phyloP scores from a whole-genome alignment of 345 rosid species.

The Pugionium cornutum region DNA sequence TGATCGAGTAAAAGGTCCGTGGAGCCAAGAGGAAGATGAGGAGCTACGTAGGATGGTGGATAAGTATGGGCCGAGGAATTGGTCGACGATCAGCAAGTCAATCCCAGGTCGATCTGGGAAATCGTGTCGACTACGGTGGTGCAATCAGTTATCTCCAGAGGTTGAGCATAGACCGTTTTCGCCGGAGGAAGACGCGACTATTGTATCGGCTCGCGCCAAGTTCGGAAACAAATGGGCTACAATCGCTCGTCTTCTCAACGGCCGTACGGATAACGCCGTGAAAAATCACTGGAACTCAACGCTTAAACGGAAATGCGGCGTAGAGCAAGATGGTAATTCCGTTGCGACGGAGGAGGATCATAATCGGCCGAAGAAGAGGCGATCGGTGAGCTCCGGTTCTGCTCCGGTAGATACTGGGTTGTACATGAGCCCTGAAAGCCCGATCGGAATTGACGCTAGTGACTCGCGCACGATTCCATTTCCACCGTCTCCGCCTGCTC shows the following conservation, averaged over 20 bases:
- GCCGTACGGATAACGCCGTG: slow-evolving; percentile 91
- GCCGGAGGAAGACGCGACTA: slow-evolving; percentile 69
- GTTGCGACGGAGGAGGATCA: slow-evolving; percentile 21
- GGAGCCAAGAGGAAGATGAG: slow-evolving; percentile 94
- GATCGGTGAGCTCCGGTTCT: slow-evolving; percentile 58
- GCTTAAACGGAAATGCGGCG: slow-evolving; percentile 68
- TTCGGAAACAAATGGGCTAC: slow-evolving; percentile 97
- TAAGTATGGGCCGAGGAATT: slow-evolving; percentile 80
- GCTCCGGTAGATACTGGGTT: slow-evolving; percentile 51
- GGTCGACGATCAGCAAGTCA: slow-evolving; percentile 87
- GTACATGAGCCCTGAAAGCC: slow-evolving; percentile 69
- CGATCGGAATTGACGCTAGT: slow-evolving; percentile 62
- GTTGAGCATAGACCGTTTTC: slow-evolving; percentile 84
- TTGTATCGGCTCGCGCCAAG: slow-evolving; percentile 67
- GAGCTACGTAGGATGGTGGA: slow-evolving; percentile 65
- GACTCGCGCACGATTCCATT: slow-evolving; percentile 53
- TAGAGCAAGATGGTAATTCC: slow-evolving; percentile 47
- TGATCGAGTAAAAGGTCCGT: slow-evolving; percentile 93
- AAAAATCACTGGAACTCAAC: slow-evolving; percentile 98
- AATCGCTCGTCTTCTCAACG: slow-evolving; percentile 86
- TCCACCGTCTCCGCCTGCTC: slow-evolving; percentile 40
- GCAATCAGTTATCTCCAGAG: slow-evolving; percentile 91
- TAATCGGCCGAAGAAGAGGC: slow-evolving; percentile 62
- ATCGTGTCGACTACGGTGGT: slow-evolving; percentile 90
- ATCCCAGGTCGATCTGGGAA: slow-evolving; percentile 96